Base-by-base conservation (phyloP, 1,284 basidiomycete genomes). In the Leccinum ambiguum region DNA sequence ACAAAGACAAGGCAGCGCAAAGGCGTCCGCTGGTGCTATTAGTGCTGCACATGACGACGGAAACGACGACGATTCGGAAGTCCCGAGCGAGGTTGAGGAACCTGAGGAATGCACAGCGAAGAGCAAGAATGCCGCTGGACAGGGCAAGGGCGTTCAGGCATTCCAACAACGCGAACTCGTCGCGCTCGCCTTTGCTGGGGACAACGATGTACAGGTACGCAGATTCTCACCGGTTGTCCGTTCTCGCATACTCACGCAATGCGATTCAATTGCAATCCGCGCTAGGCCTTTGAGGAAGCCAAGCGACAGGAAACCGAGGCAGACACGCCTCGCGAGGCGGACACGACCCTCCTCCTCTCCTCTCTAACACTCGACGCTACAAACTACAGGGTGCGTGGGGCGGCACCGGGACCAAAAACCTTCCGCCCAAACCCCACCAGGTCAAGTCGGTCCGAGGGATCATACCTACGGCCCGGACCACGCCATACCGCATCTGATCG, bases 101-200 rank as follows among this genome's bases (percentile, higher is more conserved):
- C 33, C 30, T 33, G 30, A 33, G 33, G 33, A 10, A 33, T 10
- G 33, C 33, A 33, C 33, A 33, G 33, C 33, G 33, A 10, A 33
- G 33, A 33, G 33, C 33, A 33, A 33, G 33, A 33, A 33, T 33
- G 33, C 33, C 9, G 33, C 33, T 33, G 33, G 33, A 10, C 9
- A 33, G 33, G 33, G 33, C 33, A 80, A 77, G 58, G 79, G 78
- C n/a, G 72, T 84, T 2, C 83, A 82, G 60, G 90, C 90, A 1
- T 92, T 96, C 75, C 82, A 91, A 74, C 95, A 97, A 75, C 84
- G 92, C 26, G 92, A 97, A 69, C 83, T 99, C 5, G 96, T 99
- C 8, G 92, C 95, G 1, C 87, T 90, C 66, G 97, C 97, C 0
- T 99, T 99, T 80, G 97, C 97, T 0, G 94, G 94, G 2, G 97